phyloP scores from a whole-genome alignment of 2,329 filamentous ascomycete species.

The Talaromyces sp. region DNA sequence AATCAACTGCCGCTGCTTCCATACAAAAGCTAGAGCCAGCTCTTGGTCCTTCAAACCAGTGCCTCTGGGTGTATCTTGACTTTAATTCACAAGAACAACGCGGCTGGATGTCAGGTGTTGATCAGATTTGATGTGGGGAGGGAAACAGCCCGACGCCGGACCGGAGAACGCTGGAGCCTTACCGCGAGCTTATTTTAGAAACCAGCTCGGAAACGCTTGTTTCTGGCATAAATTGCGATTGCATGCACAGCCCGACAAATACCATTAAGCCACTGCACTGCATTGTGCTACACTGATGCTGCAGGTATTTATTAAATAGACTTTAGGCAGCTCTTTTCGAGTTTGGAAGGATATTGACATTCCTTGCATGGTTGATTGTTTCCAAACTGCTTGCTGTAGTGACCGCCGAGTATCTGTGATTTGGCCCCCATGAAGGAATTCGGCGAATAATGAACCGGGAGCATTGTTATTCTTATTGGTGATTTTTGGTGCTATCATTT shows the following conservation, averaged over 20 bases:
- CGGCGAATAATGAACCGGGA: background rate
- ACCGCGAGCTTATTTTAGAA: background rate
- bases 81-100: background rate
- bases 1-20: background rate
- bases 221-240: too few relatives aligned
- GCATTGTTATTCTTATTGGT: background rate
- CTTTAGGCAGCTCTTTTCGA: background rate
- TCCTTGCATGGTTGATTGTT: background rate
- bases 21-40: background rate
- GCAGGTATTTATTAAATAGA: background rate
- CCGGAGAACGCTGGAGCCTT: background rate
- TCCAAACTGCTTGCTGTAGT: background rate
- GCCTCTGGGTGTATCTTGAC: background rate
- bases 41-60: background rate
- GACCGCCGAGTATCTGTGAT: background rate
- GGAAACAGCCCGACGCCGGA: background rate
- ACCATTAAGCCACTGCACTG: background rate
- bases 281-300: background rate
- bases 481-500: background rate
- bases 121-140: background rate
- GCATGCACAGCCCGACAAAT: background rate
- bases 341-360: background rate
- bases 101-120: background rate
- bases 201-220: background rate
- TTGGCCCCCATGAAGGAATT: background rate